Conservation (phyloP, 2,329 filamentous ascomycete genomes). For the Phialophora chinensis region DNA sequence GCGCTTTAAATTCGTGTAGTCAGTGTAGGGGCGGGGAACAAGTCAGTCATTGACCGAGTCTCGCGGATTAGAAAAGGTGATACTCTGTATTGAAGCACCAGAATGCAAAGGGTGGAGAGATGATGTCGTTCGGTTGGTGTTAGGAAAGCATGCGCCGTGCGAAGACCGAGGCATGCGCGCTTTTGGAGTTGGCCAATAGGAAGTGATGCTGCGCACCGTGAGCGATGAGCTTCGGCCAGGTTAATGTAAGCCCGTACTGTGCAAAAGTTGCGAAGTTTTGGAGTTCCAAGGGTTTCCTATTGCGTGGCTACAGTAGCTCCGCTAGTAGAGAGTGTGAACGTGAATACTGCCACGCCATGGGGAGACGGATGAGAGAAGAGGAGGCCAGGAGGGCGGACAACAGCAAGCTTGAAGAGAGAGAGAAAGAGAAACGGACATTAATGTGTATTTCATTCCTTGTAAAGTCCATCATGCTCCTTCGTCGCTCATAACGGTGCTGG, state of each 20-base stretch:
- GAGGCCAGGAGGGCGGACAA: too few species aligned
- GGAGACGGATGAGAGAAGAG: too few species aligned
- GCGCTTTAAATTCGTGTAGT: neutral
- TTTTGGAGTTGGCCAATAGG: conserved; percentile 3
- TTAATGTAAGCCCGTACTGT: too few species aligned
- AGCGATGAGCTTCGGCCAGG: neutral
- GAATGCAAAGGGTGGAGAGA: neutral
- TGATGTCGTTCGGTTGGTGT: conserved; percentile 2
- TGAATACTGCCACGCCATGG: too few species aligned
- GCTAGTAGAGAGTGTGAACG: too few species aligned
- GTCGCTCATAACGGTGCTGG: neutral
- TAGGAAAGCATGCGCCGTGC: neutral
- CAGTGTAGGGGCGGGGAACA: neutral
- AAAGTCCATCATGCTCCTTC: neutral
- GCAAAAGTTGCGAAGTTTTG: too few species aligned
- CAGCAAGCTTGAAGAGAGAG: neutral
- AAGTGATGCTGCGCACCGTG: neutral
- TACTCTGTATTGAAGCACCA: neutral
- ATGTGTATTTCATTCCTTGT: neutral
- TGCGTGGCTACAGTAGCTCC: too few species aligned
- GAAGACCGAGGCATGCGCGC: conserved; percentile 22
- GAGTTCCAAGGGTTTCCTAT: too few species aligned
- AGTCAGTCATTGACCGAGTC: neutral
- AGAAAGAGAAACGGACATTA: neutral
- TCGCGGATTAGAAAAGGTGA: neutral